Percentiles rank a stretch among this genome's conserved stretches.
phyloP scores from a whole-genome alignment of 768 basidiomycete species.

The Cystofilobasidium capitatum region DNA sequence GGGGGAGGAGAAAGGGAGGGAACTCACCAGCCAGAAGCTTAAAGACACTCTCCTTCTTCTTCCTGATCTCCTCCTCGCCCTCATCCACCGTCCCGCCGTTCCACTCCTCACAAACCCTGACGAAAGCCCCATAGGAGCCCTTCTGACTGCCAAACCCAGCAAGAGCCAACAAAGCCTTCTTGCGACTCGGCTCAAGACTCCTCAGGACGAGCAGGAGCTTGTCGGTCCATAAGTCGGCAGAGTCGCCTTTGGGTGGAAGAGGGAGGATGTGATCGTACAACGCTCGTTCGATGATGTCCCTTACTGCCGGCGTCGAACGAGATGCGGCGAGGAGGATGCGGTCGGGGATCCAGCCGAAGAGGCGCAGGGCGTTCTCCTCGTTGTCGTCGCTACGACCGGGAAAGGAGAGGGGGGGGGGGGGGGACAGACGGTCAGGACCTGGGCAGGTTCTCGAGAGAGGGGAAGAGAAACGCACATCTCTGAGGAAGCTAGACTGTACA shows the following conservation, averaged over 20 bases:
- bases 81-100: conserved; percentile 87
- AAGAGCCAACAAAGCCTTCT: conserved; percentile 52
- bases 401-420: conserved; percentile 4
- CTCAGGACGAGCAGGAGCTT: conserved; percentile 63
- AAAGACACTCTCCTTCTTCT: conserved; percentile 50
- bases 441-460: too few species aligned
- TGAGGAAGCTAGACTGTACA: conserved; percentile 71
- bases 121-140: conserved; percentile 39
- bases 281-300: conserved; percentile 56
- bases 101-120: conserved; percentile 59
- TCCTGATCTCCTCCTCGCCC: conserved; percentile 56
- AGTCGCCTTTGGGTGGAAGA: conserved; percentile 52
- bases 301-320: conserved; percentile 33
- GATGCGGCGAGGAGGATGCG: conserved; percentile 49
- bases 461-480: conserved; percentile 70
- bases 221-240: conserved; percentile 80
- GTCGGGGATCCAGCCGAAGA: conserved; percentile 90
- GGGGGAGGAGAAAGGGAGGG: not conserved
- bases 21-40: conserved; percentile 55
- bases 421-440: conserved; percentile 1
- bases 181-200: conserved; percentile 52
- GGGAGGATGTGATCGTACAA: conserved; percentile 73
- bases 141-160: conserved; percentile 46
- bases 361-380: conserved; percentile 58
- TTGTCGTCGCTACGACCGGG: conserved; percentile 85